Conservation (phyloP, 2,329 filamentous ascomycete species). For the Talaromyces marneffei region DNA sequence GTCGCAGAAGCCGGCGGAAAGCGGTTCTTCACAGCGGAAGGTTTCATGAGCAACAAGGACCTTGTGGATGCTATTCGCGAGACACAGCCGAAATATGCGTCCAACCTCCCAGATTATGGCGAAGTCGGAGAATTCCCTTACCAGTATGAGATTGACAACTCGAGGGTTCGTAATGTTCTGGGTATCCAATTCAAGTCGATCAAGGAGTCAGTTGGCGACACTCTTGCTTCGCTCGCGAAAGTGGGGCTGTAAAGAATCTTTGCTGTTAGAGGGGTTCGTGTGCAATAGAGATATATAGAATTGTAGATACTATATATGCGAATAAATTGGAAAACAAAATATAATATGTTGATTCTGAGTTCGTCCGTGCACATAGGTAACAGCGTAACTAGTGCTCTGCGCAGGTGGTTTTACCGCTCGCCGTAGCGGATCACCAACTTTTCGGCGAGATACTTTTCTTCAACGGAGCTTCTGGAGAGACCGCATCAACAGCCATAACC, state of each 20-base stretch:
- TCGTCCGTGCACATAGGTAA: not conserved
- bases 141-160: slow-evolving; percentile 35
- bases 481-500: slow-evolving; percentile 20
- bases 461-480: slow-evolving; percentile 8
- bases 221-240: slow-evolving; percentile 31
- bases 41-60: slow-evolving; percentile 38
- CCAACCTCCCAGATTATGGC: slow-evolving; percentile 36
- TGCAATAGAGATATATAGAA: not conserved
- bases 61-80: slow-evolving; percentile 39
- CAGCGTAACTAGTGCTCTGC: not conserved
- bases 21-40: slow-evolving; percentile 42
- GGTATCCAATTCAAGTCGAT: slow-evolving; percentile 37
- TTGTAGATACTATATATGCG: not conserved
- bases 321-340: not conserved
- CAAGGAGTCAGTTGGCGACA: slow-evolving; percentile 35
- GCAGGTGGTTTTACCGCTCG: not conserved
- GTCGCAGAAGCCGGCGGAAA: slow-evolving; percentile 41
- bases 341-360: not conserved
- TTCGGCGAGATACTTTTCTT: slow-evolving; percentile 30
- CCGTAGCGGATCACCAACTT: slow-evolving; percentile 23
- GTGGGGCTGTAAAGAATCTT: slow-evolving; percentile 24
- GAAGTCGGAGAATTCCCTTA: slow-evolving; percentile 26
- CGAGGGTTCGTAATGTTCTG: slow-evolving; percentile 36
- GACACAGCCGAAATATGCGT: slow-evolving; percentile 37
- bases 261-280: not conserved